phyloP scores from a whole-genome alignment of 371 early-diverging fungal genomes.

The Fennellomyces sp. region DNA sequence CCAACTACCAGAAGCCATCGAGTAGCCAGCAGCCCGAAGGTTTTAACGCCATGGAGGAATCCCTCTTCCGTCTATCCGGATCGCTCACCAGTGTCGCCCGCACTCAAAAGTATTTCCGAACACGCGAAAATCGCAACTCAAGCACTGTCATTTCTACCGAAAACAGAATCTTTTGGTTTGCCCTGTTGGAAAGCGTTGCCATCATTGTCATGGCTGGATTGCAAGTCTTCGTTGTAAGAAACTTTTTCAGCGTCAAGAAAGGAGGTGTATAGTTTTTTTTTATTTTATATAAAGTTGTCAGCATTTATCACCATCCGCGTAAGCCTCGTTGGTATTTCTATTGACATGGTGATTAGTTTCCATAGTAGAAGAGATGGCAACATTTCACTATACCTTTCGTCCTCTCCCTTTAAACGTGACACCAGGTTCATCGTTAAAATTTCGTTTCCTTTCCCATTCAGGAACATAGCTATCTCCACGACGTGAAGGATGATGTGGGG shows the following conservation, averaged over 20 bases:
- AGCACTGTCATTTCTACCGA: slow-evolving; percentile 86
- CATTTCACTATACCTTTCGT: slow-evolving; percentile 39
- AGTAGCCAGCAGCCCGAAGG: slow-evolving; percentile 51
- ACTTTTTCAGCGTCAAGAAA: slow-evolving; percentile 62
- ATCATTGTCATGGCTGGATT: slow-evolving; percentile 80
- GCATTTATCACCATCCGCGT: slow-evolving; percentile 10
- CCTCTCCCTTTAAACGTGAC: slow-evolving; percentile 53
- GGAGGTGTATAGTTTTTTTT: slow-evolving; percentile 18
- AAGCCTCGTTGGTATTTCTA: slow-evolving; percentile 6
- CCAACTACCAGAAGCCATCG: slow-evolving; percentile 26
- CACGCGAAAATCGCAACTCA: slow-evolving; percentile 88
- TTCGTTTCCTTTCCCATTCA: slow-evolving; percentile 39
- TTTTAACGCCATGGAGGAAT: slow-evolving; percentile 72
- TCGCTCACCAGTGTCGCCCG: slow-evolving; percentile 67
- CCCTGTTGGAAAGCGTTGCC: slow-evolving; percentile 69
- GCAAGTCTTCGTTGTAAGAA: slow-evolving; percentile 86
- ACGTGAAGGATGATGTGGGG: slow-evolving; percentile 1
- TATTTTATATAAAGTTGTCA: not conserved
- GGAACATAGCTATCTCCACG: slow-evolving; percentile 27
- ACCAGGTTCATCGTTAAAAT: slow-evolving; percentile 30
- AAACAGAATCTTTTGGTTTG: slow-evolving; percentile 87
- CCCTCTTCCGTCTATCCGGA: slow-evolving; percentile 53
- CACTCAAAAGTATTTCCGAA: slow-evolving; percentile 83
- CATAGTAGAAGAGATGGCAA: not conserved
- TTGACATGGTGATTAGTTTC: slow-evolving; percentile 17